Conservation (phyloP, 805 yeast species). For the Saccharomyces eubayanus region DNA sequence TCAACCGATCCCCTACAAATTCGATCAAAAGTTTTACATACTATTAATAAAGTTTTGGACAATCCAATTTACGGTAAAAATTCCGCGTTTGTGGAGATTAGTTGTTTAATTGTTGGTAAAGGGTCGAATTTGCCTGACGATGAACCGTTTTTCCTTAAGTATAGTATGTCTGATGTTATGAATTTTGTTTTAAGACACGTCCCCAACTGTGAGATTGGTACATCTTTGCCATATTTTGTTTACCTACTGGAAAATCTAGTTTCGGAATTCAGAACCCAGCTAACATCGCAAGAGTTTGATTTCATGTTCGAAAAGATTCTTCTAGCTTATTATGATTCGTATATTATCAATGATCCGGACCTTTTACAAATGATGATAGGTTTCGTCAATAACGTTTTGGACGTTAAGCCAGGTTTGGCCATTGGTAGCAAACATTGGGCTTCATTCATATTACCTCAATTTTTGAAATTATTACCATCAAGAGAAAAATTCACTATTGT, state of each 20-base stretch:
- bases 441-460: conserved; percentile 23
- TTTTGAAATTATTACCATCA: conserved; percentile 28
- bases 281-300: conserved; percentile 31
- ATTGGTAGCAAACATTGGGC: conserved; percentile 28
- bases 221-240: conserved; percentile 38
- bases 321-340: conserved; percentile 26
- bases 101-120: conserved; percentile 47
- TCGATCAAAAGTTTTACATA: conserved; percentile 36
- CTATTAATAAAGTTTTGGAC: conserved; percentile 34
- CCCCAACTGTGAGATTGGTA: conserved; percentile 22
- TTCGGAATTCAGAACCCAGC: conserved; percentile 29
- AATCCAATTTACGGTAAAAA: conserved; percentile 34
- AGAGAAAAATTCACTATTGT: conserved; percentile 46
- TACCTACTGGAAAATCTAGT: conserved; percentile 40
- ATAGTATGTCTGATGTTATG: conserved; percentile 23
- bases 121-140: conserved; percentile 21
- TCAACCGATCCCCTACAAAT: conserved; percentile 38
- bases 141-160: conserved; percentile 27
- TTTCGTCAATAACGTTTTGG: conserved; percentile 43
- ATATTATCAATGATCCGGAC: conserved; percentile 50
- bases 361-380: conserved; percentile 43
- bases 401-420: conserved; percentile 42
- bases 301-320: conserved; percentile 35
- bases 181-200: conserved; percentile 20
- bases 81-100: conserved; percentile 49